phyloP scores from a whole-genome alignment of 2,329 filamentous ascomycete species.

The Alternaria consortialis region DNA sequence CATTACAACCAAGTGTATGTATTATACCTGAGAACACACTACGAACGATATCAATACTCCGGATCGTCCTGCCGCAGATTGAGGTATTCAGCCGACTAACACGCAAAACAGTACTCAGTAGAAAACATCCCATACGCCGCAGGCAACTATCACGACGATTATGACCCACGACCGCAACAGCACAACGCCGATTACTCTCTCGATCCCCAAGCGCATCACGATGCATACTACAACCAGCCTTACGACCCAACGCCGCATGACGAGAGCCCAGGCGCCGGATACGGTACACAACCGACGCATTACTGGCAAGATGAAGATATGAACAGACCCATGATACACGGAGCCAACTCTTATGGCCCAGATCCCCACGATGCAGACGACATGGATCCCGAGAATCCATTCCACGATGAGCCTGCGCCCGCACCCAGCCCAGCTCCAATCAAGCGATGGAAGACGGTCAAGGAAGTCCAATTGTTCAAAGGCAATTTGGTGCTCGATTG shows the following conservation, averaged over 20 bases:
- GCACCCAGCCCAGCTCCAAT: conserved; percentile 69
- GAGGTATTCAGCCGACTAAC: conserved; percentile 10
- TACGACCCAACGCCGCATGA: conserved; percentile 76
- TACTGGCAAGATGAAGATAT: conserved; percentile 77
- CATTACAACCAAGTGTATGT: conserved; percentile 84
- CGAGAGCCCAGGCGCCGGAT: conserved; percentile 62
- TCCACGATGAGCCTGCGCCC: conserved; percentile 55
- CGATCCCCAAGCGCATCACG: conserved; percentile 85
- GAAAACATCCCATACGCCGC: conserved; percentile 73
- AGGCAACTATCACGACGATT: conserved; percentile 65
- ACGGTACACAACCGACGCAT: conserved; percentile 59
- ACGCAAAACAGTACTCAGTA: conserved; percentile 68
- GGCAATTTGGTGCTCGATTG: conserved; percentile 98
- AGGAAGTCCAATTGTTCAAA: conserved; percentile 96
- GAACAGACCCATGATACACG: conserved; percentile 76
- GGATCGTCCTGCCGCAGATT: background rate
- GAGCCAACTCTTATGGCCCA: conserved; percentile 68
- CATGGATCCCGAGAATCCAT: conserved; percentile 46
- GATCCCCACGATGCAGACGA: conserved; percentile 63
- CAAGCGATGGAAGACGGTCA: conserved; percentile 96
- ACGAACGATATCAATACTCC: background rate
- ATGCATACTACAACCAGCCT: conserved; percentile 84
- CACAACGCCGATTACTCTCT: conserved; percentile 73
- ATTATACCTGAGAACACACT: background rate
- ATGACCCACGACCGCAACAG: conserved; percentile 58